These are phyloP conservation scores for Leccinum fibrillosum DNA, from an alignment of 768 basidiomycete genomes.

Conservation along the genomic window DNA sequence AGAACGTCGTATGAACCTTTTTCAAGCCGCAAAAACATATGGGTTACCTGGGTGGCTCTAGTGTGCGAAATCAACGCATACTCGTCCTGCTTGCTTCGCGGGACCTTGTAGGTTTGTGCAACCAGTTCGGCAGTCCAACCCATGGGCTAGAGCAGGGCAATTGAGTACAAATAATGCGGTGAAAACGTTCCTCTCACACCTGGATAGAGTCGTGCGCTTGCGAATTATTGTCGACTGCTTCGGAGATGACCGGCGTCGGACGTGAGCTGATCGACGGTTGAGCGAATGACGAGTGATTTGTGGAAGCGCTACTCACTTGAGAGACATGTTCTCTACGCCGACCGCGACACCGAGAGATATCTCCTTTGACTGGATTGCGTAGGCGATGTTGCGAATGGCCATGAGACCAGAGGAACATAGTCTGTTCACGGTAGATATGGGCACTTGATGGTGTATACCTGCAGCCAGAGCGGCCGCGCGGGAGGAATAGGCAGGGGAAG, in stretches of 20 bases:
- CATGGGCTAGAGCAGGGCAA: conserved; percentile 61
- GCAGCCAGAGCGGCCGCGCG: conserved; percentile 85
- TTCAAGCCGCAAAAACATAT: too few species aligned
- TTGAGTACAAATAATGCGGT: background rate
- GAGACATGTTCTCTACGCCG: conserved; percentile 80
- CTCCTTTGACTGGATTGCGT: conserved; percentile 81
- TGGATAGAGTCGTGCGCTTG: conserved; percentile 77
- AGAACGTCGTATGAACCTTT: too few species aligned
- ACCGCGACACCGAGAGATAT: conserved; percentile 83
- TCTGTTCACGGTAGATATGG: conserved; percentile 89
- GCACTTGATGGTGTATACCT: conserved; percentile 81
- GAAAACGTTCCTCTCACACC: conserved; percentile 26
- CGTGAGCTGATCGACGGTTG: conserved; percentile 48
- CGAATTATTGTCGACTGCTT: conserved; percentile 52
- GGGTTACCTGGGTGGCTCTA: conserved; percentile 52
- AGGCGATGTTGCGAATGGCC: conserved; percentile 88
- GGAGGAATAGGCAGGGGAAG: conserved; percentile 78
- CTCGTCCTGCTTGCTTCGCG: conserved; percentile 82
- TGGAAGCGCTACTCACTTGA: conserved; percentile 48
- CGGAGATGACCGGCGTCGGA: conserved; percentile 66
- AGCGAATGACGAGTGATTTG: background rate
- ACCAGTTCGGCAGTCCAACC: conserved; percentile 96
- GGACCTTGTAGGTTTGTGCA: conserved; percentile 71
- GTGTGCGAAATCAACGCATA: conserved; percentile 87
- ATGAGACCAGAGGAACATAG: conserved; percentile 93